Evolutionary conservation across 2,329 filamentous ascomycete species (phyloP), one percentile per base, ranked within the genome.

Genomic region (Daldinia sp.): DNA sequence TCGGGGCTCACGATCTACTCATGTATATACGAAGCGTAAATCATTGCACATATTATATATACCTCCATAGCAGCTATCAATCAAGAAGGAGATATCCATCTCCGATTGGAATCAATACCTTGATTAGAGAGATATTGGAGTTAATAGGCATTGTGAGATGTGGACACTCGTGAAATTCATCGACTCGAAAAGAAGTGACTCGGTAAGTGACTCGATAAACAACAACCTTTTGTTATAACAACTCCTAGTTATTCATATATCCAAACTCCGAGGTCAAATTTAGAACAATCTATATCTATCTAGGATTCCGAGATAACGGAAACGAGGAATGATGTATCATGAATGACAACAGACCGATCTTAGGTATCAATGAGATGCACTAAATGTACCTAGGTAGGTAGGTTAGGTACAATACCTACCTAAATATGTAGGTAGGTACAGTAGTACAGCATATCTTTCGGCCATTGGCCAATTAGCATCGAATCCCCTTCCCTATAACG

Each of bases 401-500:
- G n/a, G n/a, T n/a, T n/a, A n/a, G n/a, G n/a, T n/a, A n/a, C n/a
- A n/a, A n/a, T n/a, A 13, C 21, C 39, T 23, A 23, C 37, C 9
- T n/a, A 23, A 11, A 17, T 21, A 39, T 4, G 3, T 11, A 39
- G 9, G 32, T 35, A 15, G n/a, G n/a, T n/a, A n/a, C n/a, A n/a
- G n/a, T n/a, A 43, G 23, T 47, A 4, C 30, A 45, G 48, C 4
- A 19, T 25, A 29, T 25, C 49, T 49, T 35, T 47, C 45, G 55
- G 48, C 41, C 8, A 71, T 72, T 72, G 67, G 70, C 63, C 70
- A 72, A 70, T 72, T 54, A 32, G 3, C 13, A 35, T 29, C 41
- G n/a, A 15, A 15, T 6, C 23, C 7, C 15, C 23, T 34, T 47
- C 35, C 27, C 23, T 32, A 49, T 43, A 57, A 62, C 69, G 69